Percentiles rank a stretch among this genome's conserved stretches.
Evolutionary conservation across 2,329 filamentous ascomycete genomes (phyloP).

Genomic region (Orbilia blumenaviensis): DNA sequence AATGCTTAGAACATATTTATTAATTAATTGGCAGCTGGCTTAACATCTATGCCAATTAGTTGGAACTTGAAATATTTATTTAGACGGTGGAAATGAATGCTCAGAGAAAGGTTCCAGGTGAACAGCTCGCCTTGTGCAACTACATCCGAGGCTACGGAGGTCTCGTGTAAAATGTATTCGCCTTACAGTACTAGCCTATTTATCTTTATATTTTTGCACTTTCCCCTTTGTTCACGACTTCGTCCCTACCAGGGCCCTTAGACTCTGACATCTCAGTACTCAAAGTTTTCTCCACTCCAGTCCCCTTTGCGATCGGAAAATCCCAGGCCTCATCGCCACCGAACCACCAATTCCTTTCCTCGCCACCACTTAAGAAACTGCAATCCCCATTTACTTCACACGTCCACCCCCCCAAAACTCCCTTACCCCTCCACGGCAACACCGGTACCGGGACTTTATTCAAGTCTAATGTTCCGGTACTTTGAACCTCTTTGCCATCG

Average conservation of each 20-base stretch:
- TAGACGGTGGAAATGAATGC: background rate
- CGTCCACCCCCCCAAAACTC: slow-evolving; percentile 80
- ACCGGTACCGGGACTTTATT: slow-evolving; percentile 53
- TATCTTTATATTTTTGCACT: slow-evolving; percentile 42
- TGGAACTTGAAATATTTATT: background rate
- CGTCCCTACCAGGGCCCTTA: slow-evolving; percentile 20
- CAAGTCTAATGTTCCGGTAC: slow-evolving; percentile 39
- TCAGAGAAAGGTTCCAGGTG: background rate
- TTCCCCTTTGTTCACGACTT: slow-evolving; percentile 9
- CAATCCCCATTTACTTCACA: slow-evolving; percentile 85
- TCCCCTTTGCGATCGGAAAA: slow-evolving; percentile 54
- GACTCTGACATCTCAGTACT: slow-evolving; percentile 21
- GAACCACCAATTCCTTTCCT: slow-evolving; percentile 85
- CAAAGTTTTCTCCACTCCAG: slow-evolving; percentile 48
- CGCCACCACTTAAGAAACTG: slow-evolving; percentile 78
- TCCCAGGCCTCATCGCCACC: slow-evolving; percentile 55
- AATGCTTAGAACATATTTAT: background rate
- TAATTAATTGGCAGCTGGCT: background rate
- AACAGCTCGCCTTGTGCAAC: too few species aligned
- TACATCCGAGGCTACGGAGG: too few species aligned
- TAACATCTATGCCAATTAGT: too few species aligned
- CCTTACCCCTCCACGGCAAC: slow-evolving; percentile 69
- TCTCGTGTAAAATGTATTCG: too few species aligned
- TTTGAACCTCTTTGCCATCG: slow-evolving; percentile 23
- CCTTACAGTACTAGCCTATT: too few species aligned